A percentile compares a stretch with the other conserved stretches of the same genome.
Evolutionary conservation across 768 basidiomycete species (phyloP).

Genomic region (Suillus ampliporus): DNA sequence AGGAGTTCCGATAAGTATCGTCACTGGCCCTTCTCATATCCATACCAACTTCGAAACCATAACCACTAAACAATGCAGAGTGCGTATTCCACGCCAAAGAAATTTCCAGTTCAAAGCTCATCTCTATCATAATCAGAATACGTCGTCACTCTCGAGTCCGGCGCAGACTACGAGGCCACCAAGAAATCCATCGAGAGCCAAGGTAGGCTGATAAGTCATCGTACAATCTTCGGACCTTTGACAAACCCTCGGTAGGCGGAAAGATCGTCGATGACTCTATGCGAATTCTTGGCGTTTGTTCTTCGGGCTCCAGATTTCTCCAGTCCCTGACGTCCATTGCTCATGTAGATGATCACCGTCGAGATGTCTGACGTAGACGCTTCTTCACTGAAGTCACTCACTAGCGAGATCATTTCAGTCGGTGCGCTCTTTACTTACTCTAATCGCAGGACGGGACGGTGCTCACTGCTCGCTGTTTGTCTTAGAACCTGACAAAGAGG

Average conservation of each 20-base stretch:
- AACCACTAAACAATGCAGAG: not conserved
- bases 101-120: not conserved
- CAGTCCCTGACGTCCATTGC: not conserved
- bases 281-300: not conserved
- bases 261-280: not conserved
- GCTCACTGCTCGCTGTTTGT: not conserved
- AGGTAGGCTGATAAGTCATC: not conserved
- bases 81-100: not conserved
- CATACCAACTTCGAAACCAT: not conserved
- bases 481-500: not conserved
- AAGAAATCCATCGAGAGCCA: not conserved
- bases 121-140: conserved; percentile 1
- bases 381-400: not conserved
- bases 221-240: not conserved
- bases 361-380: not conserved
- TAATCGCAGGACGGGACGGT: not conserved
- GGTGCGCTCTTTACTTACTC: not conserved
- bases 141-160: not conserved
- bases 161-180: not conserved
- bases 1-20: not conserved
- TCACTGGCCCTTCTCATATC: not conserved
- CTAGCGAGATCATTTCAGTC: not conserved
- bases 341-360: conserved; percentile 4
- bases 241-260: not conserved
- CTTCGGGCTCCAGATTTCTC: not conserved